A percentile compares a stretch with the other conserved stretches of the same genome.
Conservation (phyloP, 768 basidiomycete genomes). For the Suillus cothurnatus region DNA sequence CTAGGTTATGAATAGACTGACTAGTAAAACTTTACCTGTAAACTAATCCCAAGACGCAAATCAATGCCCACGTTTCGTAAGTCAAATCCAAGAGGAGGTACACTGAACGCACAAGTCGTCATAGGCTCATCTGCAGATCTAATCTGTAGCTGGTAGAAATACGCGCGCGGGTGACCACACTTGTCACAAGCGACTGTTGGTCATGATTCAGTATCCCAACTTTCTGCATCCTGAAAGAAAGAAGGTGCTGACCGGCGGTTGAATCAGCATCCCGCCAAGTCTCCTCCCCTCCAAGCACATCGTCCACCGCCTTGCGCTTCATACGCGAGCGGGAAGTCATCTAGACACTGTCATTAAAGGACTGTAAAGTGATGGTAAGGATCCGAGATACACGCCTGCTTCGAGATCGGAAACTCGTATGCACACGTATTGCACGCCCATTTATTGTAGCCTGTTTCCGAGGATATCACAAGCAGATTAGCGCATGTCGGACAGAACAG, state of each 20-base stretch:
- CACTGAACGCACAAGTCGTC: conserved; percentile 42
- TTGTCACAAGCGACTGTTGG: conserved; percentile 57
- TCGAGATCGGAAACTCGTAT: conserved; percentile 68
- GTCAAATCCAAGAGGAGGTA: not conserved
- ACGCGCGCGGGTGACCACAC: conserved; percentile 75
- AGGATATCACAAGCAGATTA: conserved; percentile 80
- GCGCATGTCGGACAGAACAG: conserved; percentile 95
- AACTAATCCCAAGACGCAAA: not conserved
- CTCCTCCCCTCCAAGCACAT: conserved; percentile 93
- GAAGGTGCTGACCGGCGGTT: conserved; percentile 58
- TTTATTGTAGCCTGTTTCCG: conserved; percentile 82
- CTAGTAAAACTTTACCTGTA: conserved; percentile 3
- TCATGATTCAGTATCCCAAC: not conserved
- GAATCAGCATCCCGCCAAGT: conserved; percentile 94
- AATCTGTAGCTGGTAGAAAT: conserved; percentile 96
- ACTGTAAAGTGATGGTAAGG: not conserved
- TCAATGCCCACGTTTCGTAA: not conserved
- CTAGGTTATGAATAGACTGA: not conserved
- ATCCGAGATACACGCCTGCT: not conserved
- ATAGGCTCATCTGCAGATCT: conserved; percentile 91
- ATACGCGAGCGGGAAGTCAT: conserved; percentile 90
- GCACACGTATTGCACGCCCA: conserved; percentile 94
- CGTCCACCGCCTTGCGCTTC: conserved; percentile 88
- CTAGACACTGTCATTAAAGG: conserved; percentile 37
- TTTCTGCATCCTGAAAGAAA: not conserved